Conservation (phyloP, 2,329 filamentous ascomycete species). For the Talaromyces sp. region DNA sequence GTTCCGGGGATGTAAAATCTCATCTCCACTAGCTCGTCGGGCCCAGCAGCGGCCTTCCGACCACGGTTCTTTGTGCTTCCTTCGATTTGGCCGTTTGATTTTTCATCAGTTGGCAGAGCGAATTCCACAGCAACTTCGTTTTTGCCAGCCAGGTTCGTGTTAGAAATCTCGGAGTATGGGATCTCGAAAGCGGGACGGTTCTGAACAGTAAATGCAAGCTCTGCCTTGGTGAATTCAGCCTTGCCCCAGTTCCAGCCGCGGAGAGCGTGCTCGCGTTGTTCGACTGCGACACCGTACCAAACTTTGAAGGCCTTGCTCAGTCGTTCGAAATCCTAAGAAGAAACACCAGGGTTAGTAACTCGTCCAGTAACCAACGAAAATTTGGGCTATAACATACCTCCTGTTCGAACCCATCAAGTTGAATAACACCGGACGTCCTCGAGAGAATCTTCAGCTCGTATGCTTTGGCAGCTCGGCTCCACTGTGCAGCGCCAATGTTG, state of each 20-base stretch:
- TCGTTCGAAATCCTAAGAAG: constrained; percentile 73
- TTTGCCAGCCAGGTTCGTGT: constrained; percentile 94
- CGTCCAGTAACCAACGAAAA: not conserved
- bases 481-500: constrained; percentile 83
- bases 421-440: constrained; percentile 77
- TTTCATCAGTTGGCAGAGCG: constrained; percentile 65
- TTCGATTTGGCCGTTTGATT: constrained; percentile 67
- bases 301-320: constrained; percentile 91
- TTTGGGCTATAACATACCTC: constrained; percentile 50
- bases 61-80: constrained; percentile 68
- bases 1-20: constrained; percentile 96
- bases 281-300: constrained; percentile 92
- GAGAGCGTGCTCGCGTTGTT: constrained; percentile 88
- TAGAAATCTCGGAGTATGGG: constrained; percentile 93
- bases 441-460: constrained; percentile 91
- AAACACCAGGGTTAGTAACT: constrained; percentile 1
- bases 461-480: constrained; percentile 88
- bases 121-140: constrained; percentile 98
- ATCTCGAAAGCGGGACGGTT: constrained; percentile 96
- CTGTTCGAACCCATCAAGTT: constrained; percentile 90
- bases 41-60: constrained; percentile 81
- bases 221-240: constrained; percentile 90
- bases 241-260: constrained; percentile 99
- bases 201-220: constrained; percentile 93
- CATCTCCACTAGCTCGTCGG: constrained; percentile 96